Percentiles rank a stretch among this genome's conserved stretches.
Evolutionary conservation across 768 basidiomycete genomes (phyloP).

Genomic region (Leccinum sublutescens): DNA sequence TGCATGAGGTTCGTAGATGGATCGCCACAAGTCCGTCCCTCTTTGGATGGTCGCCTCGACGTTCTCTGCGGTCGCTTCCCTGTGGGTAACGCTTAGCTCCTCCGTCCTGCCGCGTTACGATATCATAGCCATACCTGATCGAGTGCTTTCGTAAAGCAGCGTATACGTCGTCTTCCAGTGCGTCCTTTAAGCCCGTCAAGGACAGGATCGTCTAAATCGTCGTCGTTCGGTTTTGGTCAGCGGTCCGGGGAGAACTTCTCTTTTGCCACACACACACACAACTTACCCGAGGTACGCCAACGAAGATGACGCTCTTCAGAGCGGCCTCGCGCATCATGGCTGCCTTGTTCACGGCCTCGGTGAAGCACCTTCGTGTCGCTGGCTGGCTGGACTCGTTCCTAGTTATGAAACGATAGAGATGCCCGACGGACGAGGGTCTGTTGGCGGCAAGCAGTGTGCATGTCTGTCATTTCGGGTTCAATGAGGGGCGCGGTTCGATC

Average conservation of each 20-base stretch:
- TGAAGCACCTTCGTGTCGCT: constrained; percentile 42
- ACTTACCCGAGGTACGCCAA: constrained; percentile 81
- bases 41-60: constrained; percentile 67
- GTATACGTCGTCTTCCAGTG: constrained; percentile 81
- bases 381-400: constrained; percentile 42
- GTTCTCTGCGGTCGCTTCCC: constrained; percentile 58
- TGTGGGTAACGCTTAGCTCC: constrained; percentile 33
- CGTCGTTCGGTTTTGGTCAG: constrained; percentile 8
- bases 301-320: constrained; percentile 86
- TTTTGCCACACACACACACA: background rate
- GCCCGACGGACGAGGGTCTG: constrained; percentile 73
- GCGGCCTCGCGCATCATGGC: constrained; percentile 88
- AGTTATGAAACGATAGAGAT: constrained; percentile 78
- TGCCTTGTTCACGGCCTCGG: constrained; percentile 66
- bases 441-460: constrained; percentile 83
- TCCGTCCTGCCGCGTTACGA: constrained; percentile 12
- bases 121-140: constrained; percentile 47
- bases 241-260: constrained; percentile 1
- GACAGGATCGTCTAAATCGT: constrained; percentile 71
- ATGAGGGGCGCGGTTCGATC: constrained; percentile 20
- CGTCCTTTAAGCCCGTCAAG: constrained; percentile 71
- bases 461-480: constrained; percentile 51
- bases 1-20: constrained; percentile 87
- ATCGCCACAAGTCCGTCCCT: constrained; percentile 75
- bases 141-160: constrained; percentile 62